Evolutionary conservation across 2,329 filamentous ascomycete genomes (phyloP), one percentile per base, ranked within the genome.

Genomic region (Monosporascus ibericus): DNA sequence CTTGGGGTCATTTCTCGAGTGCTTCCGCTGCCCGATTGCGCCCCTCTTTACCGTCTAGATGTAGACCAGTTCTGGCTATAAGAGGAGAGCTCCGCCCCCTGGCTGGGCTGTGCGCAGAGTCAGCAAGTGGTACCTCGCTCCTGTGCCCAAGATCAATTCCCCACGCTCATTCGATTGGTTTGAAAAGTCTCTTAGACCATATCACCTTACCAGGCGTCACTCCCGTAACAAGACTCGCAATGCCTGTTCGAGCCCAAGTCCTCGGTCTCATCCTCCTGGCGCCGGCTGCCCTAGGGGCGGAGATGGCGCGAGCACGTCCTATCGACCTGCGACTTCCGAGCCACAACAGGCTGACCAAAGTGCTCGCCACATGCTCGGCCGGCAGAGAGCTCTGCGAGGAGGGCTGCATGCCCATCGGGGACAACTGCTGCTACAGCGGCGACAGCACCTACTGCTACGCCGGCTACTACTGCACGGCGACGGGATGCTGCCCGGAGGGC

Each of bases 401-500:
- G 27, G 54, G 54, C 6, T 64, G 61, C 40, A 63, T 63, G 56
- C 54, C 49, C 3, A 8, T 39, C 3, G 48, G 49, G 9, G 50
- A 47, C 22, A 51, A 52, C 22, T 64, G 62, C 48, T 64, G 62
- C 44, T 55, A 60, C 15, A 61, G 63, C 47, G 56, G 55, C 44
- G 61, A 59, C 9, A 55, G 58, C 49, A 59, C 59, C 40, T 62
- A 62, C 39, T 64, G 62, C 38, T 30, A 40, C 6, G 37, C 38
- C 3, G 58, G 60, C 11, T 60, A 60, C 44, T 61, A 55, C 37
- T 60, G 62, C 48, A 44, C 60, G 14, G 56, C 62, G 6, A 42
- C 53, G 34, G 57, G 52, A 3, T 64, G 62, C 53, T 64, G 62
- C 40, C 60, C 58, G 5, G 50, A 57, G 7, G 62, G 62, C 5